Evolutionary conservation across 805 yeast genomes (phyloP).

Genomic region (Yarrowia divulgata): DNA sequence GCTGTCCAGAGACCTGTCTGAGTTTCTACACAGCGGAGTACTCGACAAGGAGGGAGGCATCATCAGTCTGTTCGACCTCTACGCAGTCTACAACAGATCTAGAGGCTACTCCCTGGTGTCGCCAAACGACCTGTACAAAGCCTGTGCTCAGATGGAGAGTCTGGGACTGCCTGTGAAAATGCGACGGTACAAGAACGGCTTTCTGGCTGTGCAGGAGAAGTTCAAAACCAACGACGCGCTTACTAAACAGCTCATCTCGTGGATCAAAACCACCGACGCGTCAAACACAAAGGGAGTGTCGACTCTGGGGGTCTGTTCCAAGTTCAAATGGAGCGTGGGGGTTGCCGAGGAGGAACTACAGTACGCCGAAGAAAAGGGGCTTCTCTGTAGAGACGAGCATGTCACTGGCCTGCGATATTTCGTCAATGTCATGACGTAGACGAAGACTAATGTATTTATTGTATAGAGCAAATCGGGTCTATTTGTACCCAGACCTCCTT

Average conservation of each 20-base stretch:
- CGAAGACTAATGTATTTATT: conserved; percentile 17
- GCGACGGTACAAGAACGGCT: conserved; percentile 53
- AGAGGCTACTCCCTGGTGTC: conserved; percentile 72
- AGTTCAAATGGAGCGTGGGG: conserved; percentile 70
- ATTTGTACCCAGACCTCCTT: too few species aligned
- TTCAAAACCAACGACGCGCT: conserved; percentile 51
- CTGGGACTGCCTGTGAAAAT: conserved; percentile 65
- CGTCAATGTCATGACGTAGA: conserved; percentile 52
- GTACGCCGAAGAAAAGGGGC: conserved; percentile 63
- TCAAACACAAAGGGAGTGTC: conserved; percentile 50
- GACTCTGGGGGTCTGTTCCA: conserved; percentile 55
- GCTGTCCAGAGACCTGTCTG: conserved; percentile 79
- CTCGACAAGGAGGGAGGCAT: conserved; percentile 63
- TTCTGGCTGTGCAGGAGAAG: conserved; percentile 54
- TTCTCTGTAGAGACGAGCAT: conserved; percentile 70
- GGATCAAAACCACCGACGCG: conserved; percentile 44
- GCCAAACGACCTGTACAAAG: conserved; percentile 69
- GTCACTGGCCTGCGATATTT: conserved; percentile 71
- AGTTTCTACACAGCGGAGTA: conserved; percentile 61
- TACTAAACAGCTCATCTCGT: conserved; percentile 50
- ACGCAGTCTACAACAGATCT: conserved; percentile 67
- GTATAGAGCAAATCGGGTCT: background rate
- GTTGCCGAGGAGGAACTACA: conserved; percentile 71
- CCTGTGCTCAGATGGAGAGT: conserved; percentile 63
- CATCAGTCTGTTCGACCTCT: conserved; percentile 67